Percentiles rank a stretch among this genome's conserved stretches.
Conservation (phyloP, 805 yeast genomes). For the Kockiozyma suomiensis region DNA sequence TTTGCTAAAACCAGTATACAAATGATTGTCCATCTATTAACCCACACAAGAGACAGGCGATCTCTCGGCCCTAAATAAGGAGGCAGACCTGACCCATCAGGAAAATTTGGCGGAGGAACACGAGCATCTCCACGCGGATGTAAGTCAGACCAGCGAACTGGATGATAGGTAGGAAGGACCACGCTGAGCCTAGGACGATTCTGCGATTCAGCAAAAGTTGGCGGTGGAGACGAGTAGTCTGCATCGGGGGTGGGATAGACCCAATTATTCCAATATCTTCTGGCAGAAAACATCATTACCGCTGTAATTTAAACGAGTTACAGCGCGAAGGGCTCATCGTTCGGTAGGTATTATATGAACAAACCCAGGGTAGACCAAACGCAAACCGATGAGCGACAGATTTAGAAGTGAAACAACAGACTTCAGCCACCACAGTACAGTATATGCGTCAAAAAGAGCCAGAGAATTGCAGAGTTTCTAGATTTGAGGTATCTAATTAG, state of each 20-base stretch:
- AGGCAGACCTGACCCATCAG: slow-evolving; percentile 20
- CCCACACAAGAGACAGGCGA: slow-evolving; percentile 43
- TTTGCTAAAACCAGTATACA: slow-evolving; percentile 61
- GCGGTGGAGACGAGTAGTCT: slow-evolving; percentile 4
- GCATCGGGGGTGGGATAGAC: neutral
- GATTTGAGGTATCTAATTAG: neutral
- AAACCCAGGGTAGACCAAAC: neutral
- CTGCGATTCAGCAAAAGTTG: slow-evolving; percentile 9
- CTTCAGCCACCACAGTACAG: neutral
- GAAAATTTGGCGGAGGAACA: slow-evolving; percentile 26
- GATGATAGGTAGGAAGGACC: neutral
- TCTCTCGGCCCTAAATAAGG: slow-evolving; percentile 41
- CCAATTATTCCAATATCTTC: slow-evolving; percentile 14
- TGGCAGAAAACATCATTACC: neutral
- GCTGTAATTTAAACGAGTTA: neutral
- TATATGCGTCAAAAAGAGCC: too few species aligned
- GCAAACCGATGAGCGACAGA: neutral
- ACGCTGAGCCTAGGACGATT: neutral
- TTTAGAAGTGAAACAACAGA: neutral
- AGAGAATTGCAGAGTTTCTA: too few species aligned
- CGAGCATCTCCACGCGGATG: slow-evolving; percentile 25
- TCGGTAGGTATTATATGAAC: neutral
- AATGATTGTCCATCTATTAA: slow-evolving; percentile 65
- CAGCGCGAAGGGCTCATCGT: too few species aligned
- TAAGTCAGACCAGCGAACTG: slow-evolving; percentile 29